Conservation (phyloP, 1,284 basidiomycete species). For the Ganoderma sinense region DNA sequence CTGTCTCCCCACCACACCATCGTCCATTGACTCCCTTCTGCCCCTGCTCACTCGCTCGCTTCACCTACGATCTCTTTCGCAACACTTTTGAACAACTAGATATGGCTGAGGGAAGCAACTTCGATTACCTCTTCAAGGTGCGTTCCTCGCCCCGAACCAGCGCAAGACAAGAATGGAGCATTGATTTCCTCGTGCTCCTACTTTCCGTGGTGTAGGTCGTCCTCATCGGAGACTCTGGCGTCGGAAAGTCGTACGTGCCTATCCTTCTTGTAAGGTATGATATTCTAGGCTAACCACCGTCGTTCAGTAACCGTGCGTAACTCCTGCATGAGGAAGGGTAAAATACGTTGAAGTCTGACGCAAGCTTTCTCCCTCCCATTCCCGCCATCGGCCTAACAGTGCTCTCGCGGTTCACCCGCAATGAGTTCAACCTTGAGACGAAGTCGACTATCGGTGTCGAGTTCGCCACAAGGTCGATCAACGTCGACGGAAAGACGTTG, state of each 20-base stretch:
- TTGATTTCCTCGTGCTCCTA: conserved; percentile 19
- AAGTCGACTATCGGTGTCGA: conserved; percentile 99
- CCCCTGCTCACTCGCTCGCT: conserved; percentile 19
- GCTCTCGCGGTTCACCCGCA: conserved; percentile 96
- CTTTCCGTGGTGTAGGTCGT: conserved; percentile 72
- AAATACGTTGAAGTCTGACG: conserved; percentile 16
- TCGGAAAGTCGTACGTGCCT: conserved; percentile 91
- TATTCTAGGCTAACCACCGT: not conserved
- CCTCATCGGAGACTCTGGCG: conserved; percentile 98
- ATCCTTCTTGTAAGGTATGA: not conserved
- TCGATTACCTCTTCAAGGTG: conserved; percentile 96
- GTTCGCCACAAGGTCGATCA: conserved; percentile 96
- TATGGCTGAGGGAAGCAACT: conserved; percentile 92
- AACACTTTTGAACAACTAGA: conserved; percentile 40
- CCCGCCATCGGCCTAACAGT: conserved; percentile 49
- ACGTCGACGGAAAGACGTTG: conserved; percentile 95
- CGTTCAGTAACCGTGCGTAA: conserved; percentile 43
- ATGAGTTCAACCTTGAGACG: conserved; percentile 99
- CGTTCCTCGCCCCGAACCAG: conserved; percentile 30
- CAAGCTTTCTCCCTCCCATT: conserved; percentile 7
- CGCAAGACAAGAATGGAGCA: conserved; percentile 7
- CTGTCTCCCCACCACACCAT: conserved; percentile 25
- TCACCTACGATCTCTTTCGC: conserved; percentile 21
- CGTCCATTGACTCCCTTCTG: conserved; percentile 2
- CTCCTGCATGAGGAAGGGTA: not conserved